Base-by-base conservation (phyloP, 108 stramenopile species). In the Pseudonitzschia pungens region DNA sequence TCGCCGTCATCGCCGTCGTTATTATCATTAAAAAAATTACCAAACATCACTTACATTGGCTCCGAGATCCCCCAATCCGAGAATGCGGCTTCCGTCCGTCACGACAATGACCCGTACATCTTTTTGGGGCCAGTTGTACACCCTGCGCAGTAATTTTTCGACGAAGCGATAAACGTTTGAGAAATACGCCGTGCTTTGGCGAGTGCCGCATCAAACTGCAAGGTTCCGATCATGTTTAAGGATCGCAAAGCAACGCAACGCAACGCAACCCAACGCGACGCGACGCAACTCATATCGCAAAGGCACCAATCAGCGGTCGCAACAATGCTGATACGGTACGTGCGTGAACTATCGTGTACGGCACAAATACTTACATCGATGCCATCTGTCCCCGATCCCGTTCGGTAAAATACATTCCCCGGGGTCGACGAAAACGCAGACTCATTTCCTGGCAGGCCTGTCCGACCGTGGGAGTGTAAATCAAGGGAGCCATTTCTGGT, bases 391-490 rank as follows among this genome's bases (percentile, higher is more conserved):
- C 97, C 1, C 86, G 70, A 77, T 99, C 97, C 27, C 93, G 84
- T 22, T 90, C 77, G 50, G 91, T 79, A 72, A 99, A 92, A 77
- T 98, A 99, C 94, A 99, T 96, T 16, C 99, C 99, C 22, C 97
- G 82, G 3, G 97, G 90, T 63, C 93, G 76, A 12, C 92, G 87
- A 83, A 86, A 97, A 32, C 83, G 74, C 22, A 72, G 59, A 6
- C 75, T 86, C 72, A 92, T 90, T 71, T 95, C 93, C 73, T 90
- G 89, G 69, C 99, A 99, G 31, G 96, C 98, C 83, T 96, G 93
- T 11, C 98, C 99, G 0, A 99, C 99, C 6, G 98, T 98, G 31
- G 99, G 99, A 2, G 99, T 99, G 89, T 99, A 99, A 71, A 99
- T 96, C 62, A 97, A 74, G 10, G 98, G 97, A 50, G 96, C 96